Evolutionary conservation across 2,329 filamentous ascomycete species (phyloP).

Genomic region (Aspergillus alliaceus): DNA sequence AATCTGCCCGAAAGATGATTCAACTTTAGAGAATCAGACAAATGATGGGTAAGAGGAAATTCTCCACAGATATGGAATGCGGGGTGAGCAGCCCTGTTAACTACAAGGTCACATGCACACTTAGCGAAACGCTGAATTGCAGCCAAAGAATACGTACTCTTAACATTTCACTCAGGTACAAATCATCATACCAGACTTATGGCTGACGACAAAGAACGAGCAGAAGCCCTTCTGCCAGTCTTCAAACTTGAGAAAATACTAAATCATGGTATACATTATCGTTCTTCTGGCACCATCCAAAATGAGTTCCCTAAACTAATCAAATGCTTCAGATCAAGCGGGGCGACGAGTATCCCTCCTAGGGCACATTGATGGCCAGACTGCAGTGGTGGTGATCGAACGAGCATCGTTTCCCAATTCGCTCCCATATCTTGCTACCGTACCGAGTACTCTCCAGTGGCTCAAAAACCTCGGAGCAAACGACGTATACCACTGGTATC

Average conservation of each 20-base stretch:
- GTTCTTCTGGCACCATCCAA: too few species aligned
- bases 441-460: not conserved
- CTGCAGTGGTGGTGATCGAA: not conserved
- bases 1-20: too few species aligned
- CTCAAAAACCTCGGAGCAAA: not conserved
- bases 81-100: too few species aligned
- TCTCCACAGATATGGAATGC: too few species aligned
- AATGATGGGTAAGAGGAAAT: too few species aligned
- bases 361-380: not conserved
- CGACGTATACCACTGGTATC: not conserved
- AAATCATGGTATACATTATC: not conserved
- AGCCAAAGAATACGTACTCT: too few species aligned
- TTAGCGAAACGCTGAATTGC: too few species aligned
- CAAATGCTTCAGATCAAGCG: not conserved
- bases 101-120: too few species aligned
- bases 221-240: not conserved
- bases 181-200: conserved; percentile 7
- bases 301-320: too few species aligned
- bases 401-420: not conserved
- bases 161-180: too few species aligned
- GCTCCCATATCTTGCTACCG: not conserved
- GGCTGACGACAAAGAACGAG: not conserved
- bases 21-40: too few species aligned
- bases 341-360: not conserved
- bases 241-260: not conserved